Conservation (phyloP, 2,329 filamentous ascomycete species). For the Helotiales sp. region DNA sequence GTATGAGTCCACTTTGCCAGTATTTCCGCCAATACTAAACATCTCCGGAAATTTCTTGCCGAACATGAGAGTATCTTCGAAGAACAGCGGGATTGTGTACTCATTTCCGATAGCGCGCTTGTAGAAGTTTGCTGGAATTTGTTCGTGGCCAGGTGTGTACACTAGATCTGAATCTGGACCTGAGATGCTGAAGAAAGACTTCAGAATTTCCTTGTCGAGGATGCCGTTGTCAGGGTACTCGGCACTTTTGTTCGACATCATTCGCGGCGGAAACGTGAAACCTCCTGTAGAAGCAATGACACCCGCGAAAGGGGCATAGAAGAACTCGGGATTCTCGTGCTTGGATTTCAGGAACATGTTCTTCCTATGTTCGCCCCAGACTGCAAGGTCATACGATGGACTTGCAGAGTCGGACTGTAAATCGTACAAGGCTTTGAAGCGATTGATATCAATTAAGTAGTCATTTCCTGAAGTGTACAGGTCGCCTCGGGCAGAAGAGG, state of each 20-base stretch:
- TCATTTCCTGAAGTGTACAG: neutral
- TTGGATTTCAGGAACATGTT: conserved; percentile 28
- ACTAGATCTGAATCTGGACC: conserved; percentile 19
- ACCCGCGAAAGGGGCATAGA: conserved; percentile 53
- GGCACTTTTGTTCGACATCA: conserved; percentile 32
- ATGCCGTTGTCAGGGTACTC: conserved; percentile 28
- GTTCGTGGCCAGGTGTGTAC: conserved; percentile 11
- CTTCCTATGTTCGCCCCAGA: neutral
- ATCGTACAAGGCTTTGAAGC: neutral
- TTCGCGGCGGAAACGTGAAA: conserved; percentile 30
- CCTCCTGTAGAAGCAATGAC: conserved; percentile 34
- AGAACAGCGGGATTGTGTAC: neutral
- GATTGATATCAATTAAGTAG: neutral
- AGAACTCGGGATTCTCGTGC: conserved; percentile 51
- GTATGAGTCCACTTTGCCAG: conserved; percentile 50
- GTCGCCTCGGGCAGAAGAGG: neutral
- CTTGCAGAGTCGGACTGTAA: neutral
- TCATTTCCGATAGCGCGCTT: conserved; percentile 4
- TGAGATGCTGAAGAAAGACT: conserved; percentile 23
- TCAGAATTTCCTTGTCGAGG: conserved; percentile 35
- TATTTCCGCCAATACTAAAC: conserved; percentile 51
- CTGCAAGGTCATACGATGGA: neutral
- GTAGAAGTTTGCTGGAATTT: conserved; percentile 24
- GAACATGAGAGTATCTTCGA: neutral
- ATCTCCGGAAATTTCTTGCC: neutral